Base-by-base conservation (phyloP, 176 grass and related monocot genomes). In the Leersia perrieri region DNA sequence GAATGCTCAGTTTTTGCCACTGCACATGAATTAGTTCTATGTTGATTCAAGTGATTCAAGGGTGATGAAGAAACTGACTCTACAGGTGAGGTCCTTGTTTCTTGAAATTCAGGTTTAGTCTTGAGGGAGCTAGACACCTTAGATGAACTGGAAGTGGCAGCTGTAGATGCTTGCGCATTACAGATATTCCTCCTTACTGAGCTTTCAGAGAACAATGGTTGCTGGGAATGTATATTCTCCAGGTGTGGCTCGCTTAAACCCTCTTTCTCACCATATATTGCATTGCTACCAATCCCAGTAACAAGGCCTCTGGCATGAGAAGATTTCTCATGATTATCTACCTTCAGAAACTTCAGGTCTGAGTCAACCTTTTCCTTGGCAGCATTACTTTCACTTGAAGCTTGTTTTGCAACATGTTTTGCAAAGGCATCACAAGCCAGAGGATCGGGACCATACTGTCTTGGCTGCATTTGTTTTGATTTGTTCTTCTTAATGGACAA, bases 1-100 rank as follows among this genome's bases (percentile, higher is more conserved):
- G 75, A 79, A 44, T 55, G 63, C 32, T 64, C 29, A 58, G 75
- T 87, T 80, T 84, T 81, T 84, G 70, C 57, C 55, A 53, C 58
- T 31, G 55, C 34, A 74, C n/a, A 27, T 75, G 80, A 72, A 76
- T 79, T 57, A 3, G 41, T 83, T 83, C 81, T 80, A 80, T 76
- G 39, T 49, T 77, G 72, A 74, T 82, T 74, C 36, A 86, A 77
- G 66, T 25, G 34, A 32, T 87, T 84, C 72, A 88, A 74, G 31
- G 92, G 92, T 73, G 88, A 94, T 61, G 92, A 94, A 81, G 86
- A 94, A 84, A 94, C 92, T 89, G 92, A 94, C 60, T 91, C 92
- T 49, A 94, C 92, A 80, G 92, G 88, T 66, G 92, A 94, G 33
- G 75, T 72, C 83, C 31, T 91, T 39, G 27, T 55, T 87, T 89